Conservation (phyloP, 352 stramenopile genomes). For the Pythium aristosporum region DNA sequence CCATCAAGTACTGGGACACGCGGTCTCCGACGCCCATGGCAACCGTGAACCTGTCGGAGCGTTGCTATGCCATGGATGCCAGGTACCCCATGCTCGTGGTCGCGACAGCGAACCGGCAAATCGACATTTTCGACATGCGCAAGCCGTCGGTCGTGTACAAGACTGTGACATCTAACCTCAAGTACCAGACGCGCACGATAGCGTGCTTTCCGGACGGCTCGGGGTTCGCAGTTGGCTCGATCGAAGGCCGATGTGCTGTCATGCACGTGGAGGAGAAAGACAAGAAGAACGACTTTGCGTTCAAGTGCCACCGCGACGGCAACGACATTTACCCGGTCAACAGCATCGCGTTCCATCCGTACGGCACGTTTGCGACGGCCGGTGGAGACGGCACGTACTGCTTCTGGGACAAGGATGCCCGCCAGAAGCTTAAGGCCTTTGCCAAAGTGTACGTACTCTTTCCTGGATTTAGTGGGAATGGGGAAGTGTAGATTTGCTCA, state of each 20-base stretch:
- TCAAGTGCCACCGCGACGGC: slow-evolving; percentile 90
- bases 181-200: slow-evolving; percentile 88
- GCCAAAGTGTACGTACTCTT: slow-evolving; percentile 55
- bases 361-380: slow-evolving; percentile 96
- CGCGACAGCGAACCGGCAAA: slow-evolving; percentile 86
- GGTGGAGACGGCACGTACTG: slow-evolving; percentile 95
- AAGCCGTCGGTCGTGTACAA: slow-evolving; percentile 89
- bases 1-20: slow-evolving; percentile 97
- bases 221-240: slow-evolving; percentile 88
- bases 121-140: slow-evolving; percentile 87
- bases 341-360: slow-evolving; percentile 89
- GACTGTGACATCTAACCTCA: slow-evolving; percentile 80
- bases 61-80: slow-evolving; percentile 94
- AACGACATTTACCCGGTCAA: slow-evolving; percentile 88
- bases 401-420: slow-evolving; percentile 99
- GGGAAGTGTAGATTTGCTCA: background rate
- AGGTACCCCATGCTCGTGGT: slow-evolving; percentile 93
- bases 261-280: slow-evolving; percentile 88
- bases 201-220: slow-evolving; percentile 86
- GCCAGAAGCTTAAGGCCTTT: slow-evolving; percentile 94
- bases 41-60: slow-evolving; percentile 91
- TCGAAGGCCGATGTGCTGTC: slow-evolving; percentile 91
- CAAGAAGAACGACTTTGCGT: slow-evolving; percentile 88
- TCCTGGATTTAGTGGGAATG: background rate
- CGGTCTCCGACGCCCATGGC: slow-evolving; percentile 86